A percentile compares a stretch with the other conserved stretches of the same genome.
These are phyloP conservation scores for Colletotrichum euphorbiae DNA, from an alignment of 2,329 filamentous ascomycete genomes.

Conservation along the genomic window DNA sequence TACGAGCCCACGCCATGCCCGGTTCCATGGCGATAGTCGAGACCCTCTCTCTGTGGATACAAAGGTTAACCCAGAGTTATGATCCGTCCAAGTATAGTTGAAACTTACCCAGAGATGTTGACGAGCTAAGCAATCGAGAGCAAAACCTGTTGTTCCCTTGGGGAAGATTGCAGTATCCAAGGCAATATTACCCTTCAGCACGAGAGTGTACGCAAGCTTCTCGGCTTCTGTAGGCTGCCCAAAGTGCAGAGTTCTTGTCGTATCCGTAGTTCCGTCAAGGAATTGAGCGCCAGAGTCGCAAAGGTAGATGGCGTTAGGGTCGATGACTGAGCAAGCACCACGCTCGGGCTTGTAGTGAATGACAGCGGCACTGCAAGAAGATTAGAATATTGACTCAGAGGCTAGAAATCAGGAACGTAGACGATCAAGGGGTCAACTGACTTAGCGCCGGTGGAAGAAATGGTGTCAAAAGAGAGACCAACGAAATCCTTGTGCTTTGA, in stretches of 20 bases:
- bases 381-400: neutral
- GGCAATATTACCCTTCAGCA: conserved; percentile 93
- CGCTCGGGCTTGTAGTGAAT: conserved; percentile 95
- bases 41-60: conserved; percentile 70
- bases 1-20: conserved; percentile 96
- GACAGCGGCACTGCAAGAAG: conserved; percentile 77
- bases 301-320: conserved; percentile 88
- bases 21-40: conserved; percentile 96
- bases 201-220: conserved; percentile 90
- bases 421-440: conserved; percentile 51
- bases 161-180: conserved; percentile 90
- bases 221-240: conserved; percentile 85
- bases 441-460: conserved; percentile 90
- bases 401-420: neutral
- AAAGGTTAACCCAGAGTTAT: conserved; percentile 40
- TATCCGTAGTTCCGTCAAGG: conserved; percentile 94
- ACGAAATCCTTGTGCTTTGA: conserved; percentile 79
- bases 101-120: conserved; percentile 87
- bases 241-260: conserved; percentile 93
- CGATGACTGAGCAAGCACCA: conserved; percentile 83
- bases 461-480: conserved; percentile 93
- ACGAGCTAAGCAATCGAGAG: conserved; percentile 86
- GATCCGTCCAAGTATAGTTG: conserved; percentile 16
- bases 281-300: conserved; percentile 99
- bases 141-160: conserved; percentile 94